phyloP scores from a whole-genome alignment of 1,139 yeast genomes.

The Yamadazyma sp. region DNA sequence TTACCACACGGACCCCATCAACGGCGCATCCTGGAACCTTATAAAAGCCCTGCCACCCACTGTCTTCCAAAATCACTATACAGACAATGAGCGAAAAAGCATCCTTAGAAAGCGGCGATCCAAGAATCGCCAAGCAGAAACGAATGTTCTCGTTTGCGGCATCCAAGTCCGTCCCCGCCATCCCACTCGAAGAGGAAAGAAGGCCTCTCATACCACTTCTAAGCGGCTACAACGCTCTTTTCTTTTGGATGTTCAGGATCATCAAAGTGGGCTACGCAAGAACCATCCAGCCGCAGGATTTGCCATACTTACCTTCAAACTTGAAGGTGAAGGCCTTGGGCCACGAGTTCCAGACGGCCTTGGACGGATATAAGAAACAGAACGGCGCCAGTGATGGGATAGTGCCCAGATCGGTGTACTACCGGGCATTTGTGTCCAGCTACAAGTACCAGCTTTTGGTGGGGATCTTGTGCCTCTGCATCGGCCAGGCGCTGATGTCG shows the following conservation, averaged over 20 bases:
- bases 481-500: constrained; percentile 21
- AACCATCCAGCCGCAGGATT: constrained; percentile 62
- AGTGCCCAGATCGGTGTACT: constrained; percentile 5
- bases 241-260: constrained; percentile 62
- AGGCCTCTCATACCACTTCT: constrained; percentile 22
- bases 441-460: constrained; percentile 27
- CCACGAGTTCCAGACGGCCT: constrained; percentile 27
- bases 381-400: neutral
- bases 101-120: neutral
- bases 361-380: constrained; percentile 14
- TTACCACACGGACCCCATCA: no score
- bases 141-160: constrained; percentile 16
- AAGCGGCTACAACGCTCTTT: constrained; percentile 29
- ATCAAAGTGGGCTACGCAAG: constrained; percentile 66
- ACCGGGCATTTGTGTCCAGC: constrained; percentile 26
- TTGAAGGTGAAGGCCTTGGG: constrained; percentile 50
- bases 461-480: constrained; percentile 21
- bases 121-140: constrained; percentile 7
- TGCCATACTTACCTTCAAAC: constrained; percentile 53
- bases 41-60: no score
- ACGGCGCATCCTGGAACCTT: no score
- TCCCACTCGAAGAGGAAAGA: constrained; percentile 56
- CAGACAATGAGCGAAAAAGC: constrained; percentile 1
- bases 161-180: constrained; percentile 43
- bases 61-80: no score